Evolutionary conservation across 768 basidiomycete genomes (phyloP), one percentile per base, ranked within the genome.

Genomic region (Phylloporus sp.): DNA sequence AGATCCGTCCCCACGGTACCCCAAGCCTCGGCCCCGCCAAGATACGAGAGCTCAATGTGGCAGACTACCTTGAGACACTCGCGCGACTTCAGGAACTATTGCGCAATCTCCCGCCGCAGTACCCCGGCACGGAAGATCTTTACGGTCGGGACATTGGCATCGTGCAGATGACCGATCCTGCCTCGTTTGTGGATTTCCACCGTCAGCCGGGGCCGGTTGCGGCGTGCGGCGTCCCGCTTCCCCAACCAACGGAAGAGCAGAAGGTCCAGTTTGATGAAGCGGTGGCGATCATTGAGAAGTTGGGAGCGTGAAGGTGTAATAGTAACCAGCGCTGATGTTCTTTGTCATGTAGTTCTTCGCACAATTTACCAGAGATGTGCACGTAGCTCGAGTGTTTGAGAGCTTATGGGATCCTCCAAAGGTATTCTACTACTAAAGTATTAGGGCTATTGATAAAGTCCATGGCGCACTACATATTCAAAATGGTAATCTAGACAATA

Each of bases 121-220:
- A 61, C 26, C 75, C 76, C 0, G 83, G 82, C 2, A 79, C 76
- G 36, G 69, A 84, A 62, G 86, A 90, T 58, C 81, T 89, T 43
- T 90, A 90, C 53, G 82, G 81, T 1, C 51, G 80, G 52, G 72
- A 86, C 61, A 82, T 73, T 9, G 79, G 81, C 62, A 86, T 88
- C 50, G 68, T 74, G 6, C 83, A 78, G 69, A 71, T 67, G 7
- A 77, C 42, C 5, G 34, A 48, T 1, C 17, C 38, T 6, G 13
- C 5, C 1, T 2, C 9, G 11, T 11, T 31, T 13, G 14, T 3
- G n/a, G 41, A 42, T n/a, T 4, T 54, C 17, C 22, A 38, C 17
- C 22, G 34, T 8, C 15, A 11, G 9, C 75, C 52, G 73, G 77
- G 86, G 3, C 82, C 81, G 57, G 74, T 71, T 13, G 75, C 75